A percentile compares a stretch with the other conserved stretches of the same genome.
Evolutionary conservation across 2,329 filamentous ascomycete genomes (phyloP).

Genomic region (Ophiostoma sp.): DNA sequence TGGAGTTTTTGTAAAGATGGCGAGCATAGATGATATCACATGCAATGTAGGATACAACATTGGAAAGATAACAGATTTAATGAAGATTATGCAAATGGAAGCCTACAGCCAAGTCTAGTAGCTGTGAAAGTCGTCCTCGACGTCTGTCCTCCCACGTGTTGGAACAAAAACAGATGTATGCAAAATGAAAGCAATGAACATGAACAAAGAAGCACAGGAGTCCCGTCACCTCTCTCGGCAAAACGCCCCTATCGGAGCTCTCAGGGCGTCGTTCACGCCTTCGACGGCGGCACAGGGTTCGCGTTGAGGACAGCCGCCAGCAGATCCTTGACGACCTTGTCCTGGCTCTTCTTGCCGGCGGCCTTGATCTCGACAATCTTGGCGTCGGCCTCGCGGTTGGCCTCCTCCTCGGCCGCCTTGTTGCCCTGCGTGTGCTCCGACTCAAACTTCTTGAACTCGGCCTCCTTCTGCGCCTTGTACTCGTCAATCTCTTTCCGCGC

Average conservation of each 20-base stretch:
- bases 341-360: conserved; percentile 76
- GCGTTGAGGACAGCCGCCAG: conserved; percentile 83
- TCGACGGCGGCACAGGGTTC: conserved; percentile 61
- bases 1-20: conserved; percentile 48
- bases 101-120: not conserved
- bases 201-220: not conserved
- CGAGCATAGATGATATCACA: not conserved
- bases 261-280: conserved; percentile 21
- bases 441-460: conserved; percentile 94
- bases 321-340: conserved; percentile 78
- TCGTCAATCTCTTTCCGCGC: conserved; percentile 97
- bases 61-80: not conserved
- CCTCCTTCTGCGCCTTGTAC: conserved; percentile 85
- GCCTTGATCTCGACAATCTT: conserved; percentile 81
- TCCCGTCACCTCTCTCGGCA: too few relatives aligned
- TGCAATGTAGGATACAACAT: not conserved
- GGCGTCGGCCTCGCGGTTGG: conserved; percentile 75
- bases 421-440: conserved; percentile 90
- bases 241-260: not conserved
- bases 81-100: conserved; percentile 1
- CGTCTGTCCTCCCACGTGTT: not conserved
- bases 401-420: conserved; percentile 73
- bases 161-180: not conserved
- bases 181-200: not conserved
- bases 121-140: not conserved